Percentiles rank a stretch among this genome's conserved stretches.
phyloP scores from a whole-genome alignment of 2,329 filamentous ascomycete genomes.

The Calonectria honghensis region DNA sequence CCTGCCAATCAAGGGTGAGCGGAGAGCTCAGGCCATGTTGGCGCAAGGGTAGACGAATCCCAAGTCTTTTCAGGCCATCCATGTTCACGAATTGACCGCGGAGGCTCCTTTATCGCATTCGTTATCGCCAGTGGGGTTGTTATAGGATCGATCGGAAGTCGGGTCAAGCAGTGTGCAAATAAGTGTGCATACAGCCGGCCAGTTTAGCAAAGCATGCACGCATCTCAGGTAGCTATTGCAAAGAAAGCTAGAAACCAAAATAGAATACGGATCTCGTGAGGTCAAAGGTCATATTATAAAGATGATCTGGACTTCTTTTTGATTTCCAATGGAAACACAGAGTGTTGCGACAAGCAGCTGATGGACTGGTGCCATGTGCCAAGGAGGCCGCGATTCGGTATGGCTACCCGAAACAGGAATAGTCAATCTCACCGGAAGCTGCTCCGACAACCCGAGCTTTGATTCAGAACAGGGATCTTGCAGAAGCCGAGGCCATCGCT shows the following conservation, averaged over 20 bases:
- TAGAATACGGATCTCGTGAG: no score
- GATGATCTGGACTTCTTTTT: not conserved
- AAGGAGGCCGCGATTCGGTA: not conserved
- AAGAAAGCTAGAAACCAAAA: not conserved
- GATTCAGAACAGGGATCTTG: not conserved
- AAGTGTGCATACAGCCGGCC: not conserved
- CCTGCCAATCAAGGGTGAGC: conserved; percentile 8
- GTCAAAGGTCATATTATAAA: not conserved
- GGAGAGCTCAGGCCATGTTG: not conserved
- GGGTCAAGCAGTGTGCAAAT: not conserved
- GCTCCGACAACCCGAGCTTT: not conserved
- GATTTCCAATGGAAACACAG: not conserved
- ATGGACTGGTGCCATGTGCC: not conserved
- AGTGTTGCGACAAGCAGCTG: not conserved
- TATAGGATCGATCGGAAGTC: not conserved
- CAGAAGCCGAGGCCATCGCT: not conserved
- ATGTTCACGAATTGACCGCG: not conserved
- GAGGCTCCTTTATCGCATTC: not conserved
- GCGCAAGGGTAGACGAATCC: conserved; percentile 4
- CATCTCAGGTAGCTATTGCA: not conserved
- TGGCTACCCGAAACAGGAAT: conserved; percentile 9
- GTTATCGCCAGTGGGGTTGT: not conserved
- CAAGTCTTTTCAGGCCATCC: conserved; percentile 5
- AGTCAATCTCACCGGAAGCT: not conserved
- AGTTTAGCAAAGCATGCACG: no score